Conservation (phyloP, 2,329 filamentous ascomycete genomes). For the Acrodontium crateriforme region DNA sequence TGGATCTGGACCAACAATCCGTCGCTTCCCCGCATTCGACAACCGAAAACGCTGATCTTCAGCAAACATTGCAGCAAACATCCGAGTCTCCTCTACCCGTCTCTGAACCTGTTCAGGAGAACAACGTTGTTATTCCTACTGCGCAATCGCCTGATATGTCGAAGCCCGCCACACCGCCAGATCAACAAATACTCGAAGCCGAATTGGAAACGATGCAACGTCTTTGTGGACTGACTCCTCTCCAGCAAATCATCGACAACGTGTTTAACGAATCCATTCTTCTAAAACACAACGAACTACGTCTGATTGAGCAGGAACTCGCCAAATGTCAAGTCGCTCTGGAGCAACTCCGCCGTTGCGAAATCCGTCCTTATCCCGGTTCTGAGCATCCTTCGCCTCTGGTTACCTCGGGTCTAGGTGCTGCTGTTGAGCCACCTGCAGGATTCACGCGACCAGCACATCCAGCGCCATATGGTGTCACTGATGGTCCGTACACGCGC, state of each 20-base stretch:
- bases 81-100: too few relatives aligned
- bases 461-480: slow-evolving; percentile 79
- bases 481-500: slow-evolving; percentile 81
- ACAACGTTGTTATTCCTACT: too few relatives aligned
- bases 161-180: not conserved
- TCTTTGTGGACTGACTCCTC: too few relatives aligned
- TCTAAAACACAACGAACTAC: slow-evolving; percentile 85
- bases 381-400: slow-evolving; percentile 51
- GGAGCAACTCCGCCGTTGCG: slow-evolving; percentile 84
- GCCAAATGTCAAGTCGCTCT: slow-evolving; percentile 89
- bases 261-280: slow-evolving; percentile 87
- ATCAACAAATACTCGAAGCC: too few relatives aligned
- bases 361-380: slow-evolving; percentile 79
- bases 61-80: too few relatives aligned
- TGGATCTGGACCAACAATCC: not conserved
- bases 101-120: too few relatives aligned
- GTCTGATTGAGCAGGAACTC: slow-evolving; percentile 88
- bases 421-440: slow-evolving; percentile 47
- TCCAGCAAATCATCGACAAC: slow-evolving; percentile 63
- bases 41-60: not conserved
- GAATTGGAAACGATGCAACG: too few relatives aligned
- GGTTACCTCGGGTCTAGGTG: slow-evolving; percentile 61
- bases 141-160: too few relatives aligned
- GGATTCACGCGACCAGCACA: slow-evolving; percentile 57
- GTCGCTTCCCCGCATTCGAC: not conserved